Evolutionary conservation across 2,329 filamentous ascomycete species (phyloP).

Genomic region (Dothiorella sarmentorum): DNA sequence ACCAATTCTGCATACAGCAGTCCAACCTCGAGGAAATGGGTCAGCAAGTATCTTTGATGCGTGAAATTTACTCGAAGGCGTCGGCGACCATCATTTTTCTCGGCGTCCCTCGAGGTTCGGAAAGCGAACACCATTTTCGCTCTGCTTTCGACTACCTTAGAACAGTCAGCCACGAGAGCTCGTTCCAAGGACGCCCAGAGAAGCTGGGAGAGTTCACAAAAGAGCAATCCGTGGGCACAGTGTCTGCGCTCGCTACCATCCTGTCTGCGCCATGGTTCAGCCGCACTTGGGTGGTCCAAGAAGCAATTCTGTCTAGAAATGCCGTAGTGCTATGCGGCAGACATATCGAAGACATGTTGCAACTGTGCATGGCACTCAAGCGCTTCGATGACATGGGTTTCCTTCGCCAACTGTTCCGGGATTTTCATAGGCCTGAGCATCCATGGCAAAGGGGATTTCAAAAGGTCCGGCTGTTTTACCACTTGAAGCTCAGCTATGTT

Average conservation of each 20-base stretch:
- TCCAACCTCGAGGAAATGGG: background rate
- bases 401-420: too few species aligned
- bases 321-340: too few species aligned
- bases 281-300: background rate
- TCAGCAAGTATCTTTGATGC: background rate
- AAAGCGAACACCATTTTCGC: background rate
- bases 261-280: background rate
- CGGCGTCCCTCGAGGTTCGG: background rate
- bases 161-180: background rate
- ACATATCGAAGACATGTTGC: too few species aligned
- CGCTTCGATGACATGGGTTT: too few species aligned
- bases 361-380: too few species aligned
- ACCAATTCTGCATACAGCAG: background rate
- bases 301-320: too few species aligned
- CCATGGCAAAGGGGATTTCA: too few species aligned
- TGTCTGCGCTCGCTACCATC: background rate
- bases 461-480: too few species aligned
- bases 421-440: too few species aligned
- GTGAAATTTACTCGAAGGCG: background rate
- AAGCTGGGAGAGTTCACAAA: background rate
- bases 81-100: background rate
- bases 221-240: background rate
- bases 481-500: too few species aligned
- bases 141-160: background rate
- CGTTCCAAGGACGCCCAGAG: fast-evolving